Base-by-base conservation (phyloP, 371 early-diverging fungal species). In the Circinella minor region DNA sequence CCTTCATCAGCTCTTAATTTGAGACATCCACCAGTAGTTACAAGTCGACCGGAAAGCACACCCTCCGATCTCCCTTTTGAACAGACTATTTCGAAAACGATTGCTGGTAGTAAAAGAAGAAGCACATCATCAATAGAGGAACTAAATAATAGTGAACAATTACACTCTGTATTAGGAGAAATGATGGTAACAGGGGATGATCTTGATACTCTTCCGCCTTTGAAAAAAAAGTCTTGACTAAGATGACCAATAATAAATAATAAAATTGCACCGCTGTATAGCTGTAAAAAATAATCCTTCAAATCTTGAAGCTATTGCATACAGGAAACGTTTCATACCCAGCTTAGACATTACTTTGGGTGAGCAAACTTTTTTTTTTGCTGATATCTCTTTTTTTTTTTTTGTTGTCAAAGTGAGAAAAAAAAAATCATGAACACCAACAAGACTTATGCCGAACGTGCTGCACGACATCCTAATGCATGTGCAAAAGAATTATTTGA, bases 401-500 rank as follows among this genome's bases (percentile, higher is more conserved):
- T 0, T 34, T 34, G 57, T 34, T 57, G 57, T 57, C 57, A 57
- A 27, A 27, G 27, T 27, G 27, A 27, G 27, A 27, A 57, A 57
- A 13, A 18, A 57, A 1, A 57, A 5, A 20, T 18, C 10, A 70
- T 80, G 77, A 83, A 81, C 57, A 81, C 82, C 14, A 77, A 75
- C 71, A 79, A 82, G 70, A 74, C 88, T 13, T 92, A 92, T 73
- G 65, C 74, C 27, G 82, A 84, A 55, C 85, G 92, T 46, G 87
- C 83, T 46, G 63, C 77, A 27, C 76, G 77, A 51, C 89, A 90
- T 66, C 73, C 81, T 18, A 92, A 92, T 68, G 82, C 90, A 14
- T 89, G 92, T 37, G 95, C 94, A 61, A 83, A 80, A 72, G 79
- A 85, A 55, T 89, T 98, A 55, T 81, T 98, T 66, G 83, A 88